Evolutionary conservation across 169 alveolate species (phyloP).

Genomic region (Babesia gibsoni): DNA sequence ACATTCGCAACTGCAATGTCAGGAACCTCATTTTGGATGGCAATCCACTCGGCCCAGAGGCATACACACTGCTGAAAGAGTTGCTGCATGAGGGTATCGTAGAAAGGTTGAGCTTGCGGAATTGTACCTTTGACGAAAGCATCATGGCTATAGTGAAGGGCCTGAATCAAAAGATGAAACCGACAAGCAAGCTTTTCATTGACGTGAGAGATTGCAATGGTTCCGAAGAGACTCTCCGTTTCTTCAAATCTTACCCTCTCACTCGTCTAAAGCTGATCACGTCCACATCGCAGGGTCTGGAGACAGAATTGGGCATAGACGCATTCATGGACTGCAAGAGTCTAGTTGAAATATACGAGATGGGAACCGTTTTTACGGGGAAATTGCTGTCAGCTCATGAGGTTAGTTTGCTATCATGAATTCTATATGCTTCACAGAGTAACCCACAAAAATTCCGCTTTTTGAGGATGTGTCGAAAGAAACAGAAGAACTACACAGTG

Average conservation of each 20-base stretch:
- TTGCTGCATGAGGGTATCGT: neutral
- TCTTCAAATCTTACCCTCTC: slow-evolving; percentile 33
- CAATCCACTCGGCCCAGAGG: slow-evolving; percentile 30
- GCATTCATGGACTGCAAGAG: slow-evolving; percentile 39
- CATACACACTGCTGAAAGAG: neutral
- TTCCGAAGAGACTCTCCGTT: neutral
- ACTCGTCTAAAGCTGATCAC: slow-evolving; percentile 25
- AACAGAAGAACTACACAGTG: neutral
- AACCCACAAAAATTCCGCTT: neutral
- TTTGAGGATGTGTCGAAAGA: neutral
- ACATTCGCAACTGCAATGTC: slow-evolving; percentile 1
- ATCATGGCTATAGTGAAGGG: neutral
- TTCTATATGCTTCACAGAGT: neutral
- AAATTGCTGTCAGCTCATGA: slow-evolving; percentile 23
- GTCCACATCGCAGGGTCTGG: neutral
- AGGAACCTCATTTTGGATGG: slow-evolving; percentile 33
- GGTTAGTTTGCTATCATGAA: neutral
- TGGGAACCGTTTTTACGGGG: slow-evolving; percentile 43
- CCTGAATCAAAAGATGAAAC: neutral
- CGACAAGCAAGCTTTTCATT: neutral
- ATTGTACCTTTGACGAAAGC: slow-evolving; percentile 28
- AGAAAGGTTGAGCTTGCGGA: slow-evolving; percentile 28
- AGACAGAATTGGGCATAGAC: slow-evolving; percentile 15
- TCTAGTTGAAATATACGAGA: neutral
- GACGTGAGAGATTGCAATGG: slow-evolving; percentile 23